These are phyloP conservation scores for Magnaporthiopsis rhizophila DNA, from an alignment of 2,329 filamentous ascomycete species.

Conservation along the genomic window DNA sequence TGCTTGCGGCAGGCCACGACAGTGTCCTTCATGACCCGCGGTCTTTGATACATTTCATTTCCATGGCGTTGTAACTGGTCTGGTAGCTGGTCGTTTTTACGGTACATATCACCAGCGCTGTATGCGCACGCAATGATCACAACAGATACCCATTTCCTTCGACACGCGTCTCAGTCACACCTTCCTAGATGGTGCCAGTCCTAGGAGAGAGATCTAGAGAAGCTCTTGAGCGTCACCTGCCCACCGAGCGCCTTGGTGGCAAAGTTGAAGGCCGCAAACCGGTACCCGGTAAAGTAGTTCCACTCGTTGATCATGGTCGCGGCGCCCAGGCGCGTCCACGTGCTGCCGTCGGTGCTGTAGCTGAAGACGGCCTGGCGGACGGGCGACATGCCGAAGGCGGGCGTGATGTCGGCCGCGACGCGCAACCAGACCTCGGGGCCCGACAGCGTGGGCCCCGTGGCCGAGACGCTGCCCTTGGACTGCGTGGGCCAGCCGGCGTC, in stretches of 20 bases:
- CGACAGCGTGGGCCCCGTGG: conserved; percentile 11
- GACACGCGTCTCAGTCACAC: no score
- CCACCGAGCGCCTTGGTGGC: conserved; percentile 36
- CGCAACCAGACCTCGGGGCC: conserved; percentile 26
- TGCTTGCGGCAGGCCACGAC: no score
- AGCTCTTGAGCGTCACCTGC: conserved; percentile 16
- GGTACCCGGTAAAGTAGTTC: conserved; percentile 40
- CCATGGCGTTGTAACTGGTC: no score
- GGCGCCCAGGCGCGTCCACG: conserved; percentile 25
- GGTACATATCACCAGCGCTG: no score
- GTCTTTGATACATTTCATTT: no score
- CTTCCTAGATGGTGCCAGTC: background rate
- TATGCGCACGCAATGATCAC: no score
- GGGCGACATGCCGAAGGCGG: conserved; percentile 19
- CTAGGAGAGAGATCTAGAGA: conserved; percentile 3
- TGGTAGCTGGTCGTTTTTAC: no score
- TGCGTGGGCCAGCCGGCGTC: conserved; percentile 21
- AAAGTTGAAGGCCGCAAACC: conserved; percentile 42
- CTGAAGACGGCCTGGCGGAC: conserved; percentile 25
- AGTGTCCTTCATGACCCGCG: no score
- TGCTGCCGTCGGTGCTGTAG: conserved; percentile 35
- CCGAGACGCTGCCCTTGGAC: conserved; percentile 20
- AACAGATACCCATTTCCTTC: no score
- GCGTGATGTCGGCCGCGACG: conserved; percentile 25
- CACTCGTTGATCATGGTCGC: conserved; percentile 31